phyloP scores from a whole-genome alignment of 2,329 filamentous ascomycete species.

The Endoconidiophora laricicola region DNA sequence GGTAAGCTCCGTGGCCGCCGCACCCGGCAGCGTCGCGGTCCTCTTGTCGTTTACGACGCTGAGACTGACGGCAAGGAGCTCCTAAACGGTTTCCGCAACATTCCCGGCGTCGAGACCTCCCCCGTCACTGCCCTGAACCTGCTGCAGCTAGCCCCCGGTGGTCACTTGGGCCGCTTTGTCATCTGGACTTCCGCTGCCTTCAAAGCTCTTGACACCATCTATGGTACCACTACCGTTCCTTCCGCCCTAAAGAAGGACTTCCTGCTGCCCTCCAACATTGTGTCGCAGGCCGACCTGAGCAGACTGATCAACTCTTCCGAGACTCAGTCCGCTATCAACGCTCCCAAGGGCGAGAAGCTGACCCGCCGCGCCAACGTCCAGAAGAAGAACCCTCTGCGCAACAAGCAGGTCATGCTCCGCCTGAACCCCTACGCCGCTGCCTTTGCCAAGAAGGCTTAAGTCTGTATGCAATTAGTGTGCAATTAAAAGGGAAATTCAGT shows the following conservation, averaged over 20 bases:
- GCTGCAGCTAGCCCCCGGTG: slow-evolving; percentile 96
- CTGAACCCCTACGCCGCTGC: slow-evolving; percentile 95
- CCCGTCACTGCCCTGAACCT: slow-evolving; percentile 92
- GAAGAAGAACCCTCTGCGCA: slow-evolving; percentile 99
- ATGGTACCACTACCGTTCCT: slow-evolving; percentile 79
- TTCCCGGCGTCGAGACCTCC: slow-evolving; percentile 92
- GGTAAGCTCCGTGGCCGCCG: slow-evolving; percentile 95
- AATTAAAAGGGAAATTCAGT: slow-evolving; percentile 7
- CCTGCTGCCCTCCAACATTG: slow-evolving; percentile 81
- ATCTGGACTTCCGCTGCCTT: slow-evolving; percentile 97
- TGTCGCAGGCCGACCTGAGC: slow-evolving; percentile 86
- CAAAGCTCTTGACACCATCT: slow-evolving; percentile 90
- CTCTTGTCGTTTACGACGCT: slow-evolving; percentile 94
- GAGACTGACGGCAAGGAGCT: slow-evolving; percentile 91
- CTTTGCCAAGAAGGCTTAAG: slow-evolving; percentile 50
- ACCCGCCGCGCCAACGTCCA: slow-evolving; percentile 85
- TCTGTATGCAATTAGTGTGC: slow-evolving; percentile 6
- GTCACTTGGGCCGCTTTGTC: slow-evolving; percentile 96
- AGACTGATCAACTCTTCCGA: slow-evolving; percentile 99
- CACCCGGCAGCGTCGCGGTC: slow-evolving; percentile 92
- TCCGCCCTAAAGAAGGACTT: slow-evolving; percentile 98
- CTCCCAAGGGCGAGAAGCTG: slow-evolving; percentile 72
- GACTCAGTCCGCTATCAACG: slow-evolving; percentile 88
- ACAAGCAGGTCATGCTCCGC: slow-evolving; percentile 96
- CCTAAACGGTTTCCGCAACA: slow-evolving; percentile 92